Base-by-base conservation (phyloP, 345 rosid species). In the Rhizophora apiculata region DNA sequence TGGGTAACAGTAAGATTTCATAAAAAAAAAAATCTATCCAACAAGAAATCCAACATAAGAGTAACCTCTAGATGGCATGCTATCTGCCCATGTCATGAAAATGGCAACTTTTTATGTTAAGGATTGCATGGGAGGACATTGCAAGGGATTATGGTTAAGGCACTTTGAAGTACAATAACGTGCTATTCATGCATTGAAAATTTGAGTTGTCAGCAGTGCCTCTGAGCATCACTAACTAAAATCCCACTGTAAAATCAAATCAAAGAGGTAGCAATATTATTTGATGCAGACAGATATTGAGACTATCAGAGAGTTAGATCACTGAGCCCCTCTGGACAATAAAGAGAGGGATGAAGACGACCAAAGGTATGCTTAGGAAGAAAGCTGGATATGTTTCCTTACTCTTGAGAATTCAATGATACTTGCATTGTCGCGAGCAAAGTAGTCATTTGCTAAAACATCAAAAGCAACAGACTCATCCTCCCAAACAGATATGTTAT, bases 391-490 rank as follows among this genome's bases (percentile, higher is more conserved):
- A 68, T 72, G 24, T 10, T 19, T 9, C n/a, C 89, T 78, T 79
- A 94, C 98, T 63, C 84, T 89, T 27, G 90, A 80, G 78, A 79
- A 89, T 46, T 83, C 77, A 48, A 86, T 59, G 66, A 92, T 78
- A 49, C 85, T 92, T 39, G 89, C 86, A 57, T 83, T 83, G 61
- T 68, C 70, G 13, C 92, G 89, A 21, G 92, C 88, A 48, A 80
- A 84, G 78, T 85, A 89, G 84, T 95, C 99, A 54, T 95, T 95
- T 55, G 69, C 87, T 55, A 95, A 65, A 53, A 81, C 80, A 76
- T 92, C 85, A 61, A 92, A 86, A 49, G 89, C 86, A 58, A 87
- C 69, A 2, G 99, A 95, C 70, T 95, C 96, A 46, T 95, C 96
- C 85, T 95, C 99, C 93, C 88, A 85, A 7, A 88, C 88, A 20